A percentile compares a stretch with the other conserved stretches of the same genome.
Evolutionary conservation across 2,329 filamentous ascomycete genomes (phyloP).

Genomic region (Mariannaea sp.): DNA sequence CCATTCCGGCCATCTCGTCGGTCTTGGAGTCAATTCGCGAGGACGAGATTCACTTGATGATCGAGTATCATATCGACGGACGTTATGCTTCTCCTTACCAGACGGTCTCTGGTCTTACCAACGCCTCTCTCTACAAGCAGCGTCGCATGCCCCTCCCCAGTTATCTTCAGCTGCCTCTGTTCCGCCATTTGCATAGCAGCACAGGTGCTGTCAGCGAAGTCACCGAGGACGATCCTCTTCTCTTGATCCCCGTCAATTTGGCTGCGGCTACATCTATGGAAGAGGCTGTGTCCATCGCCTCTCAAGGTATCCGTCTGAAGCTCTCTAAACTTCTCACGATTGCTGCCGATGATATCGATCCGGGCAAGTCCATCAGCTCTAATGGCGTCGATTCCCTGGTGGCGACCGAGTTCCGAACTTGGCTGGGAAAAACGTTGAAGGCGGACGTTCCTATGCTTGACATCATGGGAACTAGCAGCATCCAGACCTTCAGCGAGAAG

Average conservation of each 20-base stretch:
- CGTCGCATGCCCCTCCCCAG: too few species aligned
- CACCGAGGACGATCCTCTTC: too few species aligned
- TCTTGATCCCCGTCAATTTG: neutral
- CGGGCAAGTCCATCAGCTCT: neutral
- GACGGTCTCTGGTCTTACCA: too few species aligned
- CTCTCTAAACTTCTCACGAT: slow-evolving; percentile 4
- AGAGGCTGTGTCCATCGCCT: neutral
- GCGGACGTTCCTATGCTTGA: slow-evolving; percentile 8
- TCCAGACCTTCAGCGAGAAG: slow-evolving; percentile 1
- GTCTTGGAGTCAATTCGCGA: too few species aligned
- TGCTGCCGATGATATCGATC: slow-evolving; percentile 1
- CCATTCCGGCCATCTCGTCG: too few species aligned
- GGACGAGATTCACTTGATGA: too few species aligned
- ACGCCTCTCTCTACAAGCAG: too few species aligned
- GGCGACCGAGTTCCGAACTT: slow-evolving; percentile 11
- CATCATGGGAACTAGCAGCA: slow-evolving; percentile 2
- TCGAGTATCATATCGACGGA: too few species aligned
- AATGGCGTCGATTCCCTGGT: slow-evolving; percentile 8
- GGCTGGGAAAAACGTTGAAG: slow-evolving; percentile 10
- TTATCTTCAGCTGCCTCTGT: too few species aligned
- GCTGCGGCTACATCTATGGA: neutral
- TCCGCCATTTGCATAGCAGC: neutral
- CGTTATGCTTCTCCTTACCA: too few species aligned
- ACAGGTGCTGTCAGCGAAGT: neutral
- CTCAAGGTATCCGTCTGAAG: neutral